phyloP scores from a whole-genome alignment of 768 basidiomycete species.

The Pseudohyphozyma bogoriensis region DNA sequence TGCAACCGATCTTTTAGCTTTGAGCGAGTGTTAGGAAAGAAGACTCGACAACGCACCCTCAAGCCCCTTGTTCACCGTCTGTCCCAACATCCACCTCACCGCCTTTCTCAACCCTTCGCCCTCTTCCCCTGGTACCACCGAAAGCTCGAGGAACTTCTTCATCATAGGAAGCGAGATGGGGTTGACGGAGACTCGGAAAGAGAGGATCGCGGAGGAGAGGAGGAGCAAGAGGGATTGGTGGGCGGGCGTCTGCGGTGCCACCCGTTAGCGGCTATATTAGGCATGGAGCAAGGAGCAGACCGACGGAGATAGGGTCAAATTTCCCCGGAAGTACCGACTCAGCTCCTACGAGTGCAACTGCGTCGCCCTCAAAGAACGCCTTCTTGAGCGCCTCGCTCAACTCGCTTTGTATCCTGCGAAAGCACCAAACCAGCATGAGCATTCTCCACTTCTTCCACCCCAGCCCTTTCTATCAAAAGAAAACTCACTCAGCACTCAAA shows the following conservation, averaged over 20 bases:
- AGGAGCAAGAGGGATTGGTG: slow-evolving; percentile 17
- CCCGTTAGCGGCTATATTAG: too few relatives aligned
- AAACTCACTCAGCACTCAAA: slow-evolving; percentile 55
- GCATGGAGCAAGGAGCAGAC: too few relatives aligned
- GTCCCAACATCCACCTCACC: too few relatives aligned
- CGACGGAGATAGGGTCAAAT: not conserved
- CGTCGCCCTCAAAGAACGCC: slow-evolving; percentile 5
- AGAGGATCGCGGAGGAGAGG: slow-evolving; percentile 11
- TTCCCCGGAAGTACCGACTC: not conserved
- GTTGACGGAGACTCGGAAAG: slow-evolving; percentile 3
- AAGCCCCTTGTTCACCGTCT: slow-evolving; percentile 50
- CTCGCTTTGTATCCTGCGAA: slow-evolving; percentile 8
- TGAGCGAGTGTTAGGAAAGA: too few relatives aligned
- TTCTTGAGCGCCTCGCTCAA: slow-evolving; percentile 7
- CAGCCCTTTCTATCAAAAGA: not conserved
- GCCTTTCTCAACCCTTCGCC: too few relatives aligned
- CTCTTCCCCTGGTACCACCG: too few relatives aligned
- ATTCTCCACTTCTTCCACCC: too few relatives aligned
- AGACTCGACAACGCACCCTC: slow-evolving; percentile 47
- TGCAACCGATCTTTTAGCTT: too few relatives aligned
- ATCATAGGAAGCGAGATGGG: not conserved
- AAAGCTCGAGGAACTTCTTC: too few relatives aligned
- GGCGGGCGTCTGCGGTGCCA: too few relatives aligned
- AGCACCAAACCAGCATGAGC: not conserved
- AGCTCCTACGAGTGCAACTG: not conserved